These are phyloP conservation scores for Mycena sanguinolenta DNA, from an alignment of 768 basidiomycete genomes.

Conservation along the genomic window DNA sequence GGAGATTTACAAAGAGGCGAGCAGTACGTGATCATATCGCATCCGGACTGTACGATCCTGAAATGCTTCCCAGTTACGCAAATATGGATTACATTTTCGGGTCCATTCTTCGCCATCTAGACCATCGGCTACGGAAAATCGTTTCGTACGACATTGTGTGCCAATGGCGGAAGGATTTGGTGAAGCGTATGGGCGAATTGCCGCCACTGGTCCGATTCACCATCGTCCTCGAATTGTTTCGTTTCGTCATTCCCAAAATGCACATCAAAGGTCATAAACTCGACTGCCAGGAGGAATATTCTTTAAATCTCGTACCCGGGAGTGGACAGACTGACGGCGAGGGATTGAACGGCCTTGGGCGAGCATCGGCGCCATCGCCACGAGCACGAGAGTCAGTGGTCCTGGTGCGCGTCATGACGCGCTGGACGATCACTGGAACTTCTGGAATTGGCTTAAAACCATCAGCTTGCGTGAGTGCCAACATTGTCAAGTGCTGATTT, in stretches of 20 bases:
- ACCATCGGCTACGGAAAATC: background rate
- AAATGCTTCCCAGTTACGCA: background rate
- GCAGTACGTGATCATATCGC: background rate
- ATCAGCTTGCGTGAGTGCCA: constrained; percentile 49
- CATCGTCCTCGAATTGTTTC: background rate
- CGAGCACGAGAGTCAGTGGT: background rate
- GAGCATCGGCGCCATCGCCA: background rate
- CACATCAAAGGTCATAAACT: constrained; percentile 38
- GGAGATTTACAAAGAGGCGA: no score
- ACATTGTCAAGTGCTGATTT: no score
- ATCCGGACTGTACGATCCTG: background rate
- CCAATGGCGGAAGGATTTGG: background rate
- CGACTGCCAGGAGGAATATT: constrained; percentile 36
- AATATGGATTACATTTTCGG: background rate
- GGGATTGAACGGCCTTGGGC: no score
- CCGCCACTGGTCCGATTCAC: background rate
- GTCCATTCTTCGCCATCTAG: background rate
- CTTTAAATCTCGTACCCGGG: constrained; percentile 44
- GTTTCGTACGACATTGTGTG: background rate
- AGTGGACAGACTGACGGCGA: no score
- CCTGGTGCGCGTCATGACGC: background rate
- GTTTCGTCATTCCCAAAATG: no score
- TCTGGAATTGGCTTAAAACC: no score
- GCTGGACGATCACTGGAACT: constrained; percentile 51
- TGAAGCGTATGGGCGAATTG: background rate